Evolutionary conservation across 352 stramenopile genomes (phyloP).

Genomic region (Halophytophthora polymorphica): DNA sequence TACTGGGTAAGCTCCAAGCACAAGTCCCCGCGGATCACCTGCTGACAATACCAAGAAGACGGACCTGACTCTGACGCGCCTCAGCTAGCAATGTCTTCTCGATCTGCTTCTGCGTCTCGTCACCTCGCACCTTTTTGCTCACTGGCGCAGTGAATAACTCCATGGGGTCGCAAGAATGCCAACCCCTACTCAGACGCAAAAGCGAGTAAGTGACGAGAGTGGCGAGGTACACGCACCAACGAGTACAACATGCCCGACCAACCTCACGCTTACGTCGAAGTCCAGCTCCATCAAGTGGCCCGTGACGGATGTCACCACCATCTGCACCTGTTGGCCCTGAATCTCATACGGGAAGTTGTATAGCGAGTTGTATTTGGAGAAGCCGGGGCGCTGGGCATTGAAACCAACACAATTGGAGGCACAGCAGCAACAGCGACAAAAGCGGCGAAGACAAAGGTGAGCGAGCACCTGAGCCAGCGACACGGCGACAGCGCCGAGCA

Average conservation of each 20-base stretch:
- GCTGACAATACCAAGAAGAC: background rate
- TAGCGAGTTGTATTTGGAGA: constrained; percentile 89
- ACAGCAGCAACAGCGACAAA: background rate
- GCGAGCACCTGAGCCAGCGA: constrained; percentile 4
- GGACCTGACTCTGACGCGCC: constrained; percentile 68
- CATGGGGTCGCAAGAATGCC: constrained; percentile 91
- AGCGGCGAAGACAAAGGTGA: background rate
- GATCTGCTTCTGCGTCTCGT: constrained; percentile 87
- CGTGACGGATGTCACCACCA: constrained; percentile 96
- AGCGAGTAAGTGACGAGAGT: constrained; percentile 8
- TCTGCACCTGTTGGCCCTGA: constrained; percentile 78
- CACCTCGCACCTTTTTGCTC: constrained; percentile 72
- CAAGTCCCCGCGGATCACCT: background rate
- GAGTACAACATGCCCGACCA: constrained; percentile 4
- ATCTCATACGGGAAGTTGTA: constrained; percentile 91
- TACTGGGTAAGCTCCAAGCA: background rate
- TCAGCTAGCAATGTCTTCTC: constrained; percentile 90
- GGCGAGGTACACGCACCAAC: constrained; percentile 80
- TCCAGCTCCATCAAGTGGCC: constrained; percentile 98
- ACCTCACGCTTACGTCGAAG: constrained; percentile 85
- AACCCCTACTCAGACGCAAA: constrained; percentile 69
- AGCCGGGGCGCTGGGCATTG: constrained; percentile 43
- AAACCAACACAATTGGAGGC: no score
- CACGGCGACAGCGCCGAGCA: background rate
- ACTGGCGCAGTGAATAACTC: constrained; percentile 93